A percentile compares a stretch with the other conserved stretches of the same genome.
These are phyloP conservation scores for Stentor roeselii DNA, from an alignment of 73 alveolate genomes.

Conservation along the genomic window DNA sequence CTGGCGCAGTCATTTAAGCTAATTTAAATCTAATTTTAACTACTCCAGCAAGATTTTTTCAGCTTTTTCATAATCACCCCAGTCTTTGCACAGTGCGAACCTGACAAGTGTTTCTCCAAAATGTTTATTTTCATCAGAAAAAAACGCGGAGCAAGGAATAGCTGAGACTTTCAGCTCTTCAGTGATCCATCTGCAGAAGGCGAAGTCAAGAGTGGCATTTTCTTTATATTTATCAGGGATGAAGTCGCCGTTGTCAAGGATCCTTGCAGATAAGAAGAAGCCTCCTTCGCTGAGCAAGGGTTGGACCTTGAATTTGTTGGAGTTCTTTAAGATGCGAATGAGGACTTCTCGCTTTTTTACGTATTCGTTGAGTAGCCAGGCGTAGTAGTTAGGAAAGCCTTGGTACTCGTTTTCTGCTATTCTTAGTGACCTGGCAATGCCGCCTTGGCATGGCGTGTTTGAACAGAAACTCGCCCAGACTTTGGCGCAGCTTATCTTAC, in stretches of 20 bases:
- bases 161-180: conserved; percentile 55
- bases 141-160: conserved; percentile 62
- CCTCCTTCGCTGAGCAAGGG: conserved; percentile 66
- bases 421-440: conserved; percentile 40
- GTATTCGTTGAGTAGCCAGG: conserved; percentile 36
- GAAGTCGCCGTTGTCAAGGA: conserved; percentile 29
- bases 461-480: conserved; percentile 44
- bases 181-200: conserved; percentile 61
- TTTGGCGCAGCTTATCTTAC: conserved; percentile 44
- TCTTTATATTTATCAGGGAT: conserved; percentile 59
- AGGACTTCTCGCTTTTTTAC: not conserved
- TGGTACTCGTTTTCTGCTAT: conserved; percentile 7
- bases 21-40: too few relatives aligned
- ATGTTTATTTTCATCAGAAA: conserved; percentile 31
- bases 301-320: conserved; percentile 34
- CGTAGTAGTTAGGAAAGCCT: conserved; percentile 38
- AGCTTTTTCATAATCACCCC: conserved; percentile 41
- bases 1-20: not conserved
- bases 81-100: conserved; percentile 60
- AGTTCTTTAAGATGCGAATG: conserved; percentile 26
- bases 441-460: conserved; percentile 48
- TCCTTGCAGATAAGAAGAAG: conserved; percentile 58
- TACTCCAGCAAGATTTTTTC: conserved; percentile 27
- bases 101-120: conserved; percentile 50
- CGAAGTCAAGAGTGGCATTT: conserved; percentile 54